Evolutionary conservation across 1,139 yeast genomes (phyloP), one percentile per base, ranked within the genome.

Genomic region (Suhomyces guaymorum): DNA sequence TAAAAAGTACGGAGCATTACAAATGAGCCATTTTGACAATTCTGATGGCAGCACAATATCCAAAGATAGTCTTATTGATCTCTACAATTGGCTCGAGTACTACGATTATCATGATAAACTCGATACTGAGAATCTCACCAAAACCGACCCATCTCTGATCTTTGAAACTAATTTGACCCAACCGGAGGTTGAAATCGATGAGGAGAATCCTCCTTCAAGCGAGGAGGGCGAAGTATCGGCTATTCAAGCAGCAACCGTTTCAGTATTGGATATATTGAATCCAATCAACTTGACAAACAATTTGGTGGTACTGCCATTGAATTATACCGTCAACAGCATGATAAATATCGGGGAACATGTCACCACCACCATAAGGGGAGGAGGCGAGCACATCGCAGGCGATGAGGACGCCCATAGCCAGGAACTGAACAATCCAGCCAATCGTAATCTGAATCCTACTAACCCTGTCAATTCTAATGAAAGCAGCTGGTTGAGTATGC

Each of bases 271-370:
- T 11, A 39, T 62, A 28, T 47, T 67, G 13, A 57, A 65, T 36
- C 73, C 74, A 0, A 41, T 63, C 5, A 60, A 51, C 33, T 43
- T 67, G 15, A 63, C 74, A 3, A 66, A 62, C 38, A 63, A 57
- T 28, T 52, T 67, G 32, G 67, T 68, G 7, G 59, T 67, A 9
- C 66, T 55, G 61, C 75, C 75, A 0, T 41, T 69, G 9, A 63
- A 57, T 37, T 59, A 54, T 28, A 67, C 74, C 1, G 54, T 69
- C 33, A 63, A 56, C 33, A 64, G 66, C 20, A 55, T 69, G 52
- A 54, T 49, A 41, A 57, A 31, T 24, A 33, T 38, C 10, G 41
- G 40, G 7, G 40, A 28, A 14, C 41, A 31, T 9, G 41, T 33
- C 6, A 30, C 34, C 7, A 29, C 38, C 4, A 30, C 25, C 4